These are phyloP conservation scores for Mangifera indica DNA, from an alignment of 345 rosid species.

Conservation along the genomic window DNA sequence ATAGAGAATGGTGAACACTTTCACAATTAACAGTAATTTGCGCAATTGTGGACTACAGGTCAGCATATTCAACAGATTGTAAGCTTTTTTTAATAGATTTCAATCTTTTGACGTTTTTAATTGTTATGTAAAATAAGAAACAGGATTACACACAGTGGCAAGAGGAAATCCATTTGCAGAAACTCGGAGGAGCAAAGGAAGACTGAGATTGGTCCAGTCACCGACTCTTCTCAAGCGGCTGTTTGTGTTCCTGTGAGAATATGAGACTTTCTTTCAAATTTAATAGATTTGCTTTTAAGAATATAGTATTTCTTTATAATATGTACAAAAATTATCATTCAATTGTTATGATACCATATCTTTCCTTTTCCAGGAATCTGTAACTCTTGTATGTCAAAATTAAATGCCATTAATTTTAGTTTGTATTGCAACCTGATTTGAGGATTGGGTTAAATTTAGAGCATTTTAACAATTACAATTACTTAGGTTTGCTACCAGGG, in stretches of 20 bases:
- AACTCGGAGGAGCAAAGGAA: conserved; percentile 33
- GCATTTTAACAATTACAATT: too few species aligned
- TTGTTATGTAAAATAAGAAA: neutral
- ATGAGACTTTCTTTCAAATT: neutral
- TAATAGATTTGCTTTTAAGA: neutral
- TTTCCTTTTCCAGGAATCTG: neutral
- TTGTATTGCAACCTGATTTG: too few species aligned
- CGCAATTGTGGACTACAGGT: conserved; percentile 43
- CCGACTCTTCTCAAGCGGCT: conserved; percentile 52
- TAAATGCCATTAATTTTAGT: too few species aligned
- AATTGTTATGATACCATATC: neutral
- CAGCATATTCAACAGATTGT: conserved; percentile 24
- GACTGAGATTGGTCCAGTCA: conserved; percentile 18
- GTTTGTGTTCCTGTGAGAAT: conserved; percentile 8
- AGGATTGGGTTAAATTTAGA: too few species aligned
- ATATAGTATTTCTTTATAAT: too few species aligned
- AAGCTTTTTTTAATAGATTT: neutral
- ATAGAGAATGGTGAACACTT: neutral
- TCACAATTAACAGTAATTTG: neutral
- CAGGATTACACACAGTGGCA: conserved; percentile 8
- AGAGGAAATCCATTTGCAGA: conserved; percentile 22
- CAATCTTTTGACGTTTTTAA: neutral
- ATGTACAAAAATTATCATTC: too few species aligned
- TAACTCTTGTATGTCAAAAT: neutral
- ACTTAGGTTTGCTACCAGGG: too few species aligned